Evolutionary conservation across 805 yeast genomes (phyloP).

Genomic region (Lipomyces lipofer): DNA sequence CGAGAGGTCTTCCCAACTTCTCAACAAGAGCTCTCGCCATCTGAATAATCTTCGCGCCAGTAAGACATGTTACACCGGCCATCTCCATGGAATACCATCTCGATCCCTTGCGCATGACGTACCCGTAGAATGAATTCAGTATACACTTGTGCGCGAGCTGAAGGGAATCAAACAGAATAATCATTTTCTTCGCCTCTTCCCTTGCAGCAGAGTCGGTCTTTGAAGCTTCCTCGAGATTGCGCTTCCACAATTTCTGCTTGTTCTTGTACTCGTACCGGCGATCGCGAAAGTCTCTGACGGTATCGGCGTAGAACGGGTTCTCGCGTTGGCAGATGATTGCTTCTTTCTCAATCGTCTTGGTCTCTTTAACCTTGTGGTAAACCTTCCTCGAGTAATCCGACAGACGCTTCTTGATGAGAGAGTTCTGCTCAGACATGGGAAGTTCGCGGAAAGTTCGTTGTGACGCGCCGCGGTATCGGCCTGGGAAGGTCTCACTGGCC

Average conservation of each 20-base stretch:
- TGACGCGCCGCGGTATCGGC: constrained; percentile 56
- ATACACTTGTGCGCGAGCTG: constrained; percentile 97
- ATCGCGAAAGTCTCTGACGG: constrained; percentile 92
- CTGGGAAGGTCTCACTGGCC: constrained; percentile 74
- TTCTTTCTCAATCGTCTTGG: constrained; percentile 83
- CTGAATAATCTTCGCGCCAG: constrained; percentile 97
- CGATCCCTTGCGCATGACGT: constrained; percentile 98
- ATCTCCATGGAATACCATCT: constrained; percentile 99
- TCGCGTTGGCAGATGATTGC: constrained; percentile 96
- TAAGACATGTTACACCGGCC: constrained; percentile 98
- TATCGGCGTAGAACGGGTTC: constrained; percentile 93
- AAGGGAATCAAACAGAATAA: constrained; percentile 87
- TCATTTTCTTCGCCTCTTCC: constrained; percentile 94
- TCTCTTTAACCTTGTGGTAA: constrained; percentile 74
- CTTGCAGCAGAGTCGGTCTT: constrained; percentile 56
- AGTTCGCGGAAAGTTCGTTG: constrained; percentile 72
- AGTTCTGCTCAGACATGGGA: constrained; percentile 73
- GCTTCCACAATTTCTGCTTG: constrained; percentile 90
- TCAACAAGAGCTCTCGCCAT: constrained; percentile 93
- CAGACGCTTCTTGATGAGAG: constrained; percentile 70
- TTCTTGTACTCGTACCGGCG: constrained; percentile 95
- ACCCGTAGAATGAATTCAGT: constrained; percentile 94
- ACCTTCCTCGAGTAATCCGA: constrained; percentile 83
- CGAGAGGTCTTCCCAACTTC: constrained; percentile 90
- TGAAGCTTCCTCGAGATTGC: constrained; percentile 60